phyloP scores from a whole-genome alignment of 371 early-diverging fungal species.

The Mortierella sp. region DNA sequence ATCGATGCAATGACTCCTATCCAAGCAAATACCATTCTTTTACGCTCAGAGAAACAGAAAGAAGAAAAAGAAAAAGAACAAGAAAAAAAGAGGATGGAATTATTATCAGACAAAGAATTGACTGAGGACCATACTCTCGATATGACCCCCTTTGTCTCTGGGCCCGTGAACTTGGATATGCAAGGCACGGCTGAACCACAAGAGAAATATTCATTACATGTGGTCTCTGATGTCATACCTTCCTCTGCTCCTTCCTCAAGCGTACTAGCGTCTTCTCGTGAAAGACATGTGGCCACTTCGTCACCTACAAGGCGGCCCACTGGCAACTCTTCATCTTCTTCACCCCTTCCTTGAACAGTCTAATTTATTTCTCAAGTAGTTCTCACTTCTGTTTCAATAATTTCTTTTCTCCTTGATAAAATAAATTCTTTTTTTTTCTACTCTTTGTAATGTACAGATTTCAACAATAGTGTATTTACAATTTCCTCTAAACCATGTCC shows the following conservation, averaged over 20 bases:
- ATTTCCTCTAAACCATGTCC: constrained; percentile 41
- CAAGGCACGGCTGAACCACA: not conserved
- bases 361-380: too few relatives aligned
- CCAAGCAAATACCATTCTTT: constrained; percentile 56
- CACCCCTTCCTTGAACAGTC: too few relatives aligned
- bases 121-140: not conserved
- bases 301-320: constrained; percentile 8
- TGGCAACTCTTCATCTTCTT: constrained; percentile 6
- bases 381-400: too few relatives aligned
- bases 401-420: too few relatives aligned
- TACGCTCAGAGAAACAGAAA: not conserved
- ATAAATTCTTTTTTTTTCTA: too few relatives aligned
- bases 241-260: not conserved
- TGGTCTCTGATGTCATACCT: constrained; percentile 1
- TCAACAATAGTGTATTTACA: too few relatives aligned
- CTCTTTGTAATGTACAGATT: too few relatives aligned
- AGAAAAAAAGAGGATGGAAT: not conserved
- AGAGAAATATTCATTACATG: not conserved
- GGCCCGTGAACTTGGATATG: not conserved
- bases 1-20: constrained; percentile 68
- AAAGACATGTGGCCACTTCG: not conserved
- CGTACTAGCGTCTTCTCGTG: not conserved
- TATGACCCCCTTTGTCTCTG: constrained; percentile 4
- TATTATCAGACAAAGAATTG: not conserved
- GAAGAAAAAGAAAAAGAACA: not conserved